Conservation (phyloP, 2,329 filamentous ascomycete species). For the Diaporthe sp. region DNA sequence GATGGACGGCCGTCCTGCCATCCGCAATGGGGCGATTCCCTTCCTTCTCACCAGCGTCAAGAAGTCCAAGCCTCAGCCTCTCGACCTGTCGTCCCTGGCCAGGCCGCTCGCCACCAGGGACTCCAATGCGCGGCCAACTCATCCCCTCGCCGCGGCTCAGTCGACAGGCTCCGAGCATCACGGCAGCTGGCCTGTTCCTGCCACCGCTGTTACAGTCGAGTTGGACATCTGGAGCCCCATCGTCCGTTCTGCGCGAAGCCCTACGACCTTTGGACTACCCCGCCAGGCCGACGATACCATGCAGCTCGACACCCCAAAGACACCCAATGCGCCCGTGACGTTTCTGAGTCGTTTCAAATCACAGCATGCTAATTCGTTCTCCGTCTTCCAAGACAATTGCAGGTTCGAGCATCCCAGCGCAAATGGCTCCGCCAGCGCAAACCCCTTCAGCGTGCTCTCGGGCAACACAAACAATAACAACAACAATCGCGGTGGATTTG, state of each 20-base stretch:
- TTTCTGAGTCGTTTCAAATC: neutral
- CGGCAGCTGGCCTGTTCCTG: neutral
- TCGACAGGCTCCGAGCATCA: neutral
- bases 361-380: slow-evolving; percentile 19
- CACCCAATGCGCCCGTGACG: neutral
- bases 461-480: slow-evolving; percentile 35
- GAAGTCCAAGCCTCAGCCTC: slow-evolving; percentile 1
- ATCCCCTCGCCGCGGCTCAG: neutral
- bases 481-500: slow-evolving; percentile 63
- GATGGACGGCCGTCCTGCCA: neutral
- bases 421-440: slow-evolving; percentile 45
- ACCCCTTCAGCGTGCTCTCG: slow-evolving; percentile 43
- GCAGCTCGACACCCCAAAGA: slow-evolving; percentile 22
- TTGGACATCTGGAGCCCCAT: slow-evolving; percentile 12
- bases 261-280: neutral
- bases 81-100: slow-evolving; percentile 12
- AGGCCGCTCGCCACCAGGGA: neutral
- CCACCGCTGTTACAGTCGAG: neutral
- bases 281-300: neutral
- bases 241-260: neutral
- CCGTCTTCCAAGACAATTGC: slow-evolving; percentile 58
- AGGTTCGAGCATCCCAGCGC: slow-evolving; percentile 65
- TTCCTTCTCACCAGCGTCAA: slow-evolving; percentile 1
- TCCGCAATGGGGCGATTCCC: slow-evolving; percentile 1
- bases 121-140: neutral